These are phyloP conservation scores for Fomitopsis serialis DNA, from an alignment of 768 basidiomycete species.

Conservation along the genomic window DNA sequence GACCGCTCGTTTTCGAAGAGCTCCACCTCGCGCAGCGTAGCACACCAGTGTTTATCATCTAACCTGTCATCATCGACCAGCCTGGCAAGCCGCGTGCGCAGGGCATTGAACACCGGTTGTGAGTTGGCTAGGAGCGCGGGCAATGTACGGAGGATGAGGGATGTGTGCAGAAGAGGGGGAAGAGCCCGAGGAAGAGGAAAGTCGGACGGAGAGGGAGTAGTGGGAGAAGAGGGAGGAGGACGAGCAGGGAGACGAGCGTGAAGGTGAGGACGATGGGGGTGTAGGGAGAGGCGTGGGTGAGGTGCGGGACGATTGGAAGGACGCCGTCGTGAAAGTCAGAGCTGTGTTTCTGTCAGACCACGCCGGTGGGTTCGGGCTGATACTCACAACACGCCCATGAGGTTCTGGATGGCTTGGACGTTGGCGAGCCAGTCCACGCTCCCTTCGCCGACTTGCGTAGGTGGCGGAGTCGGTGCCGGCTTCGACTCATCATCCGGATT, in stretches of 20 bases:
- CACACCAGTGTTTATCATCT: slow-evolving; percentile 56
- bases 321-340: slow-evolving; percentile 55
- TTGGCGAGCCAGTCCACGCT: slow-evolving; percentile 82
- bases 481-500: neutral
- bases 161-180: slow-evolving; percentile 49
- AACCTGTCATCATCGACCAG: slow-evolving; percentile 63
- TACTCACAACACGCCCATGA: slow-evolving; percentile 79
- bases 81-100: slow-evolving; percentile 19
- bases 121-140: slow-evolving; percentile 24
- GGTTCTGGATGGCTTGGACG: slow-evolving; percentile 84
- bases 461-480: slow-evolving; percentile 26
- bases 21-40: slow-evolving; percentile 64
- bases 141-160: slow-evolving; percentile 32
- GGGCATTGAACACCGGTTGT: slow-evolving; percentile 9
- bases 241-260: slow-evolving; percentile 37
- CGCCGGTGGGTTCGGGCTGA: neutral
- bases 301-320: slow-evolving; percentile 44
- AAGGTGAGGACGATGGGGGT: slow-evolving; percentile 48
- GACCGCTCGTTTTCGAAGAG: slow-evolving; percentile 80
- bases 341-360: too few species aligned
- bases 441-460: slow-evolving; percentile 46
- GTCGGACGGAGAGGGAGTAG: slow-evolving; percentile 36
- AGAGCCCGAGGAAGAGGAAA: slow-evolving; percentile 46
- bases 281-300: slow-evolving; percentile 48
- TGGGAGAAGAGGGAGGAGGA: slow-evolving; percentile 22